Evolutionary conservation across 2,329 filamentous ascomycete genomes (phyloP).

Genomic region (Trichoderma cornu-damae): DNA sequence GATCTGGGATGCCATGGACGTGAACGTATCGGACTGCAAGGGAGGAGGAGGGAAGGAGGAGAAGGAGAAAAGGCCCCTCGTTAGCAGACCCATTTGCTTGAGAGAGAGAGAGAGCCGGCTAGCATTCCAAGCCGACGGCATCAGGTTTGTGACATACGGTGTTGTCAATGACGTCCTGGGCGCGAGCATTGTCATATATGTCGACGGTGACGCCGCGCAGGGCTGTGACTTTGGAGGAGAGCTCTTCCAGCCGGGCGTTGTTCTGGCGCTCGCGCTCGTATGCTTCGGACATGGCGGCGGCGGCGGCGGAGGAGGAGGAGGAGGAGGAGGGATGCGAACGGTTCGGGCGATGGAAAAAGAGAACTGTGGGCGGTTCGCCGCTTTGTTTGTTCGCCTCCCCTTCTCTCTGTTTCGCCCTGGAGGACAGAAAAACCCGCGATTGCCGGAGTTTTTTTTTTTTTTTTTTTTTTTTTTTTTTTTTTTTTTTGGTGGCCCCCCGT

Average conservation of each 20-base stretch:
- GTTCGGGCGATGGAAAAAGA: not conserved
- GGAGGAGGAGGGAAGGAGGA: no score
- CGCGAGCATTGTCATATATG: constrained; percentile 93
- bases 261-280: constrained; percentile 86
- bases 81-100: not conserved
- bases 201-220: constrained; percentile 92
- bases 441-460: no score
- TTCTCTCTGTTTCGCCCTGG: not conserved
- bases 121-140: not conserved
- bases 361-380: not conserved
- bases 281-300: constrained; percentile 59
- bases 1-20: constrained; percentile 73
- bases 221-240: constrained; percentile 84
- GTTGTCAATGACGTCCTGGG: constrained; percentile 81
- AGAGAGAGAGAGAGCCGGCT: not conserved
- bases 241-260: constrained; percentile 86
- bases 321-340: no score
- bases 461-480: no score
- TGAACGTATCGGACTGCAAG: constrained; percentile 83
- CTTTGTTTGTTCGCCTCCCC: not conserved
- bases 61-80: no score
- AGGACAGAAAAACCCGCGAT: no score
- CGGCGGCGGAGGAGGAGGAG: no score
- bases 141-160: constrained; percentile 55
- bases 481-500: no score